Evolutionary conservation across 2,329 filamentous ascomycete species (phyloP), one percentile per base, ranked within the genome.

Genomic region (Apiospora aurea): DNA sequence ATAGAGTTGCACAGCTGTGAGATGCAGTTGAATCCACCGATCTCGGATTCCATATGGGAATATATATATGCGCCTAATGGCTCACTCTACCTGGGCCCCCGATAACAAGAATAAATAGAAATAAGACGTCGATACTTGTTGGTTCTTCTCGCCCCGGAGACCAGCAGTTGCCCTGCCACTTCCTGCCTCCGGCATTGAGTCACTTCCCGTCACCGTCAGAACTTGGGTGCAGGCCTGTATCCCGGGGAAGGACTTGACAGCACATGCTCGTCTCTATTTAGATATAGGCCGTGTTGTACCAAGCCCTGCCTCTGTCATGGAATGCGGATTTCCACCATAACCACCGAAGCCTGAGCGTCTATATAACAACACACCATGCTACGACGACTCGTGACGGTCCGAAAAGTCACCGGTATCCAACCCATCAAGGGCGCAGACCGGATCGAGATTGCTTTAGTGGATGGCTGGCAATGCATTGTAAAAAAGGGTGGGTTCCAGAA

Each of bases 381-480:
- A 24, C 85, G 77, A 77, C 79, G 82, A 73, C 74, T 81, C 0
- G 78, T 80, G 3, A 78, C 79, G 1, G 71, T 80, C 11, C 78
- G 78, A 18, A 68, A 64, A 3, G 73, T 80, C 44, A 71, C 68
- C 4, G 57, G 69, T 0, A 74, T 77, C 21, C 68, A 70, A 1
- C 73, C 71, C 13, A 71, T 74, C 57, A 67, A 71, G 24, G 69
- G 73, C 13, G 72, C 71, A 11, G 72, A 75, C 41, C 47, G 70
- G 8, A 72, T 73, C 41, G 73, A 74, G 24, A 47, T 74, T 5
- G 73, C 74, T n/a, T 73, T 73, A 1, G 69, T 81, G 8, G 78
- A 78, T 34, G 78, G 77, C 0, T 79, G 77, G 77, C 73, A 69
- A 4, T 75, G 78, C 21, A 69, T 79, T 5, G 72, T 74, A 4